These are phyloP conservation scores for Sarocladiaceae sp. DNA, from an alignment of 2,329 filamentous ascomycete genomes.

Conservation along the genomic window DNA sequence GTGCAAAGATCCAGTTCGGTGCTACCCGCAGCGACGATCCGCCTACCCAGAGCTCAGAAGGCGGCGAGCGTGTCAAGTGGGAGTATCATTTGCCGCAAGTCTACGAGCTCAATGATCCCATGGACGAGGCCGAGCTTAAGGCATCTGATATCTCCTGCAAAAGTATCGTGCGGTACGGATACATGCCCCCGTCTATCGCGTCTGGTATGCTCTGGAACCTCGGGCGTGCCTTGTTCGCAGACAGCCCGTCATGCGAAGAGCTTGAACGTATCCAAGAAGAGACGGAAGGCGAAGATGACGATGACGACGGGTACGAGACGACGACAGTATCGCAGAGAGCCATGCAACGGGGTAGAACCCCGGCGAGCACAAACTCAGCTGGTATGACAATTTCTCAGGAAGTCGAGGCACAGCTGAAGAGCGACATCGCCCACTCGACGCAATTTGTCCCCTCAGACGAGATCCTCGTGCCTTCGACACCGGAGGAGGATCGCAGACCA, in stretches of 20 bases:
- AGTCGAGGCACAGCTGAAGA: slow-evolving; percentile 43
- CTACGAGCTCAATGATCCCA: slow-evolving; percentile 56
- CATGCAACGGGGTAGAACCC: slow-evolving; percentile 1
- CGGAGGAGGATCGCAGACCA: slow-evolving; percentile 16
- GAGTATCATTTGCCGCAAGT: slow-evolving; percentile 34
- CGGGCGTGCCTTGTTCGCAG: slow-evolving; percentile 39
- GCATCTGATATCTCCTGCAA: slow-evolving; percentile 47
- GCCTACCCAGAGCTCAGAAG: slow-evolving; percentile 35
- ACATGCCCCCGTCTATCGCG: slow-evolving; percentile 50
- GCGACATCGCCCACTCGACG: slow-evolving; percentile 36
- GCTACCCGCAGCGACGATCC: slow-evolving; percentile 53
- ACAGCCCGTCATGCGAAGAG: too few relatives aligned
- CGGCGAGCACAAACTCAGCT: slow-evolving; percentile 22
- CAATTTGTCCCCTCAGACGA: slow-evolving; percentile 24
- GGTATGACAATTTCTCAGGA: slow-evolving; percentile 43
- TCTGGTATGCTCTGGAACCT: slow-evolving; percentile 54
- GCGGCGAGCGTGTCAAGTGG: slow-evolving; percentile 27
- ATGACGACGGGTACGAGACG: slow-evolving; percentile 7
- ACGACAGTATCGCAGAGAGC: not conserved
- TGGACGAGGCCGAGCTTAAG: slow-evolving; percentile 44
- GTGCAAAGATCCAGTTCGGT: slow-evolving; percentile 29
- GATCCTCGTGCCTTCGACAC: slow-evolving; percentile 28
- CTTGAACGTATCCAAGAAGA: slow-evolving; percentile 18
- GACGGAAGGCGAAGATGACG: slow-evolving; percentile 10
- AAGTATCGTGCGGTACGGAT: slow-evolving; percentile 44